These are phyloP conservation scores for Ananas comosus DNA, from an alignment of 176 grass and related monocot species.

Conservation along the genomic window DNA sequence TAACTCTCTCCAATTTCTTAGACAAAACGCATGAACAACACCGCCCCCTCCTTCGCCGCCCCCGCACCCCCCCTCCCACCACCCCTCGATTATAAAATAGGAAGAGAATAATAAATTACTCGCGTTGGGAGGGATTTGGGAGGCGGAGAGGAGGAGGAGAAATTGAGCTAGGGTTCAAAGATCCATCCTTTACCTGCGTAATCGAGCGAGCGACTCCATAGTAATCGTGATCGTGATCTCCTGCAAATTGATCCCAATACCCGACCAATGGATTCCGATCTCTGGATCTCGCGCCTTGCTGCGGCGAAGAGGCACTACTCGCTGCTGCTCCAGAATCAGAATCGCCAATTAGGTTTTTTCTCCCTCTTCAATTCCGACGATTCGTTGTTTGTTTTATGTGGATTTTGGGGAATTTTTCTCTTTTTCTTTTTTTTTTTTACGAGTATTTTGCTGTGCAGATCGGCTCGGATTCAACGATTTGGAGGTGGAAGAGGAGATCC, in stretches of 20 bases:
- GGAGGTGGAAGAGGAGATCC: conserved; percentile 13
- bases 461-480: conserved; percentile 1
- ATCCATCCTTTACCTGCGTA: not conserved
- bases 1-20: too few relatives aligned
- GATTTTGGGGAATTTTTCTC: not conserved
- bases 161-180: not conserved
- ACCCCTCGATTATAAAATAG: too few relatives aligned
- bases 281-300: conserved; percentile 14
- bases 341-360: not conserved
- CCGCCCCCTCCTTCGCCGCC: too few relatives aligned
- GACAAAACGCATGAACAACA: too few relatives aligned
- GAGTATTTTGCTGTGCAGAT: not conserved
- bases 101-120: not conserved
- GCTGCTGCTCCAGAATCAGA: conserved; percentile 6
- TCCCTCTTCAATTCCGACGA: not conserved
- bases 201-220: not conserved
- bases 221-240: not conserved
- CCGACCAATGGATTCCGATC: conserved; percentile 10
- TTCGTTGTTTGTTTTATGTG: not conserved
- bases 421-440: not conserved
- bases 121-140: not conserved
- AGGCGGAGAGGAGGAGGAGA: not conserved
- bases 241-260: not conserved
- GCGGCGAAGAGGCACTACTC: conserved; percentile 20
- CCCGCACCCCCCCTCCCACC: too few relatives aligned